phyloP scores from a whole-genome alignment of 306 rosid genomes.

The Lotus japonicus region DNA sequence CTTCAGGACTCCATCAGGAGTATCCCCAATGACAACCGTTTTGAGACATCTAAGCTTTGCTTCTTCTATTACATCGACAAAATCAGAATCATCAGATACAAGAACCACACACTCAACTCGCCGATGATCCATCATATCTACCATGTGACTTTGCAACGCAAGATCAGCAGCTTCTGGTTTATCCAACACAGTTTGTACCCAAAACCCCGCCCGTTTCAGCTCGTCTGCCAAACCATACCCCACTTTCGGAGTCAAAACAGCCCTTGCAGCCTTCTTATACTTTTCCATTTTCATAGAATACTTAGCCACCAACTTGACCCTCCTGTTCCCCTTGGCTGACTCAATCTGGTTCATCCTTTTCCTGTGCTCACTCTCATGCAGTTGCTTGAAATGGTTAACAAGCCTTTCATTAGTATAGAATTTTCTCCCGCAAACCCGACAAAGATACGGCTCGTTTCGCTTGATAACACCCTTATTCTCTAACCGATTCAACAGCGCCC shows the following conservation, averaged over 20 bases:
- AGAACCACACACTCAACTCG: constrained; percentile 67
- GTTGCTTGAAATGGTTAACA: constrained; percentile 65
- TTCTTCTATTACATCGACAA: constrained; percentile 56
- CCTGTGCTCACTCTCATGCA: constrained; percentile 62
- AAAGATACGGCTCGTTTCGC: constrained; percentile 43
- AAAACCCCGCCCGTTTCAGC: constrained; percentile 68
- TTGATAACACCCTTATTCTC: constrained; percentile 55
- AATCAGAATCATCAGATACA: constrained; percentile 75
- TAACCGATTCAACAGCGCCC: constrained; percentile 35
- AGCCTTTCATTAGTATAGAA: constrained; percentile 64
- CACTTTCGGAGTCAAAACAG: constrained; percentile 47
- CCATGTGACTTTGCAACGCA: constrained; percentile 49
- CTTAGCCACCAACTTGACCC: constrained; percentile 68
- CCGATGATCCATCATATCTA: constrained; percentile 63
- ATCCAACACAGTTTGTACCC: constrained; percentile 43
- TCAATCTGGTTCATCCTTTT: constrained; percentile 72
- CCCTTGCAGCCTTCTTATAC: constrained; percentile 59
- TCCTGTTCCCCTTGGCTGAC: constrained; percentile 62
- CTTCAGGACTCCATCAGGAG: constrained; percentile 49
- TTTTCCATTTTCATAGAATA: constrained; percentile 89
- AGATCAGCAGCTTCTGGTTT: constrained; percentile 46
- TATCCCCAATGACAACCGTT: constrained; percentile 75
- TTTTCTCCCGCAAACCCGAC: constrained; percentile 74
- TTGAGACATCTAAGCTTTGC: constrained; percentile 66
- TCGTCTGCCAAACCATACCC: constrained; percentile 63